Percentiles rank a stretch among this genome's conserved stretches.
Evolutionary conservation across 257 asterid genomes (phyloP).

Genomic region (Capsicum chinense): DNA sequence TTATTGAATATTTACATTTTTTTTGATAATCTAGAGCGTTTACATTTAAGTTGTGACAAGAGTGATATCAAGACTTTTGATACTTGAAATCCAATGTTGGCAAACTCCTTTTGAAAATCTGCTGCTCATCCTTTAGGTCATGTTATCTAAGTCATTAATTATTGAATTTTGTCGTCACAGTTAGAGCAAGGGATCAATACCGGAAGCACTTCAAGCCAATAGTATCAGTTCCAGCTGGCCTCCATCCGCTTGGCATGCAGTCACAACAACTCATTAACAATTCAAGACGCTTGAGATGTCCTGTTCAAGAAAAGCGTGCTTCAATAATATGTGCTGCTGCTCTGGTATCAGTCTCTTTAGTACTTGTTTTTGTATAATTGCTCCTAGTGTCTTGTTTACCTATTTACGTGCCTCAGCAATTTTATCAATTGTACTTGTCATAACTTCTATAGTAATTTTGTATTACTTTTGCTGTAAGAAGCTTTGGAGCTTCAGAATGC

Average conservation of each 20-base stretch:
- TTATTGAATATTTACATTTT: not conserved
- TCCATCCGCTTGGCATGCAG: slow-evolving; percentile 43
- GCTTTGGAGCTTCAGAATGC: not conserved
- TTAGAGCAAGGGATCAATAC: slow-evolving; percentile 41
- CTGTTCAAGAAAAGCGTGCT: slow-evolving; percentile 41
- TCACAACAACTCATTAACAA: slow-evolving; percentile 46
- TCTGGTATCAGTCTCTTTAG: slow-evolving; percentile 52
- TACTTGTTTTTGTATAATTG: not conserved
- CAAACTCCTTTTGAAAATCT: slow-evolving; percentile 8
- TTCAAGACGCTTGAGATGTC: slow-evolving; percentile 28
- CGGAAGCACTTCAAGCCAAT: slow-evolving; percentile 40
- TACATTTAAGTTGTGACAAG: not conserved
- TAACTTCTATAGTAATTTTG: not conserved
- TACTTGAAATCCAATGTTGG: not conserved
- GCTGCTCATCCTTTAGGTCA: not conserved
- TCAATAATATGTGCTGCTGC: slow-evolving; percentile 64
- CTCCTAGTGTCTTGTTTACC: not conserved
- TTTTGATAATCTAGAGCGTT: not conserved
- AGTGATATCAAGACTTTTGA: not conserved
- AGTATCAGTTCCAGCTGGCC: slow-evolving; percentile 39
- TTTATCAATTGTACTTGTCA: not conserved
- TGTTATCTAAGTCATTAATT: not conserved
- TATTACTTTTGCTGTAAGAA: not conserved
- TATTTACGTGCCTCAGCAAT: not conserved
- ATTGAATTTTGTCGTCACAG: slow-evolving; percentile 39